Base-by-base conservation (phyloP, 2,329 filamentous ascomycete genomes). In the Sporothrix brasiliensis region DNA sequence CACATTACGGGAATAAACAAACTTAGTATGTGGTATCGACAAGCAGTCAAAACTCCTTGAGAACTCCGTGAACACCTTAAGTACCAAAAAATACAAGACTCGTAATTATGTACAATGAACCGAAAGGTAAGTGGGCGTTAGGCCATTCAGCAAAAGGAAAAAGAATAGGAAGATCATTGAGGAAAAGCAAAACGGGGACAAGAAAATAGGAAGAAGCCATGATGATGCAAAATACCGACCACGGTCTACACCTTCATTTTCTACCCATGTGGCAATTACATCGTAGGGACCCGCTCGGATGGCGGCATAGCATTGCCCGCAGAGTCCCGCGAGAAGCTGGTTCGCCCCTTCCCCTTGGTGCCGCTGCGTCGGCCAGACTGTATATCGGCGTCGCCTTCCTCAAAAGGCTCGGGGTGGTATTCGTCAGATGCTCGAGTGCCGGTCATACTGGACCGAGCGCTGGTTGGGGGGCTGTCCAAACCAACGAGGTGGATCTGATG, bases 271-370 rank as follows among this genome's bases (percentile, higher is more conserved):
- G 56, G 74, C 13, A n/a, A 14, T 27, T 30, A 50, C 11, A 70
- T 69, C 1, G 74, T 72, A 14, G 86, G 85, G 16, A 85, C 85
- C 73, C 82, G 82, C 75, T 88, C 86, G 2, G 86, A 79, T 27
- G 83, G 79, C 9, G 86, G 86, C 30, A 88, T 77, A 53, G 78
- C 76, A 68, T 86, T 80, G 52, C 87, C 86, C 21, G 82, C 83
- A 0, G 82, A 79, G 74, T 88, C 87, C 70, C 83, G 80, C 2
- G 83, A 74, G 19, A 77, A 74, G 47, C 65, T 49, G 11, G 79
- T 79, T 72, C 82, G 80, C 4, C 75, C 77, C 72, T 84, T 84
- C 3, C 82, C 81, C 71, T 84, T 85, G 11, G 80, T 79, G 58
- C 75, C 81, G 7, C 79, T 78, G 39, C 41, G 58, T 21, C 80